Evolutionary conservation across 1,139 yeast species (phyloP).

Genomic region (Lodderomyces orthopsilosis): DNA sequence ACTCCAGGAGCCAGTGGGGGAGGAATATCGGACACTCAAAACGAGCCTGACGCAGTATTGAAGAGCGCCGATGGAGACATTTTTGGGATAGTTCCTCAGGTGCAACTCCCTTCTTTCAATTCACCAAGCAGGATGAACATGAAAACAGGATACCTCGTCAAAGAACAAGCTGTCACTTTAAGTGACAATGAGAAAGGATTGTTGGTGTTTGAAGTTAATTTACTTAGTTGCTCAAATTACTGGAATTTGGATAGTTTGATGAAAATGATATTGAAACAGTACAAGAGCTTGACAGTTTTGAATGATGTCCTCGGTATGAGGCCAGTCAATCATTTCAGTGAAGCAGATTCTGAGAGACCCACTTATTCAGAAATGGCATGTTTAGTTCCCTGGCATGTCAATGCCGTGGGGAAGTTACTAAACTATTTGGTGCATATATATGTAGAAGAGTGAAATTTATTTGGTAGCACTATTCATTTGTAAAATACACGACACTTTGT

Average conservation of each 20-base stretch:
- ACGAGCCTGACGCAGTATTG: slow-evolving; percentile 36
- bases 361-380: neutral
- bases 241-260: slow-evolving; percentile 56
- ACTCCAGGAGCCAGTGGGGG: slow-evolving; percentile 10
- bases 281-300: slow-evolving; percentile 59
- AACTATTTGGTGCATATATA: slow-evolving; percentile 44
- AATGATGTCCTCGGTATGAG: slow-evolving; percentile 40
- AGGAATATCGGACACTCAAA: slow-evolving; percentile 6
- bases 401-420: slow-evolving; percentile 69
- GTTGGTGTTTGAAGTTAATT: slow-evolving; percentile 55
- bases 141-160: slow-evolving; percentile 68
- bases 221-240: slow-evolving; percentile 67
- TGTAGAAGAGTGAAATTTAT: slow-evolving; percentile 28
- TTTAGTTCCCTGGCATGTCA: slow-evolving; percentile 78
- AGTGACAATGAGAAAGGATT: slow-evolving; percentile 15
- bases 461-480: neutral
- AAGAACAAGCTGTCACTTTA: slow-evolving; percentile 17
- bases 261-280: slow-evolving; percentile 62
- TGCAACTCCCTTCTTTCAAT: slow-evolving; percentile 63
- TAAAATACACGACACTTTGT: too few relatives aligned
- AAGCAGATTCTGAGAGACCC: neutral
- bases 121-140: slow-evolving; percentile 71
- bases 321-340: slow-evolving; percentile 14
- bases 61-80: slow-evolving; percentile 55
- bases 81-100: slow-evolving; percentile 60